Percentiles rank a stretch among this genome's conserved stretches.
Conservation (phyloP, 495 filamentous ascomycete genomes). For the Xanthoparmelia taractica region DNA sequence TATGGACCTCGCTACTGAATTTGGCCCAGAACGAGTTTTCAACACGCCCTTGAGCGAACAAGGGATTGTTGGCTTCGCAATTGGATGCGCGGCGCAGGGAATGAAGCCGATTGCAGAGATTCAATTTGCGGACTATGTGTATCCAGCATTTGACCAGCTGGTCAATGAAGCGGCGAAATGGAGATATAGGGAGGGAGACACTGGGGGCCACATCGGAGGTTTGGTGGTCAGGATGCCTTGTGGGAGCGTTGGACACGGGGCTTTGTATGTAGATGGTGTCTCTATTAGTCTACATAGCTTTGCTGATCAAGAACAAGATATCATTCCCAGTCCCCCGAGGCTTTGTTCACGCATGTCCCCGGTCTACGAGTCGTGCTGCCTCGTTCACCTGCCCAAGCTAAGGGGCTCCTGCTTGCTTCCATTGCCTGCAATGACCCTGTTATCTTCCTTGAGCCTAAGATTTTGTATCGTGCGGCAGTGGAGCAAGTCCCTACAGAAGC, state of each 20-base stretch:
- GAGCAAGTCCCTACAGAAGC: conserved; percentile 83
- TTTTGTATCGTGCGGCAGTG: conserved; percentile 87
- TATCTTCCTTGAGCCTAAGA: conserved; percentile 95
- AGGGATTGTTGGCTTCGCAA: conserved; percentile 89
- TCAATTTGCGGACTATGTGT: conserved; percentile 97
- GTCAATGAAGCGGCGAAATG: conserved; percentile 96
- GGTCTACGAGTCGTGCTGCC: conserved; percentile 87
- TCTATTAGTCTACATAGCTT: conserved; percentile 1
- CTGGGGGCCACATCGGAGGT: conserved; percentile 61
- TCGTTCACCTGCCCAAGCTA: conserved; percentile 82
- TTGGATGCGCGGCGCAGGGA: conserved; percentile 81
- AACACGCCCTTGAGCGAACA: conserved; percentile 94
- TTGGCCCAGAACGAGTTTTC: conserved; percentile 85
- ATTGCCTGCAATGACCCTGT: conserved; percentile 81
- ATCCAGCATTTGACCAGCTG: conserved; percentile 92
- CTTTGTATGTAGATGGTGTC: conserved; percentile 48
- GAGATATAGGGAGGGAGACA: conserved; percentile 73
- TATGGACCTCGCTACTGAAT: conserved; percentile 78
- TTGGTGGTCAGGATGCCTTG: conserved; percentile 91
- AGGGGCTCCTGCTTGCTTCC: conserved; percentile 72
- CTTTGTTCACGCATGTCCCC: conserved; percentile 86
- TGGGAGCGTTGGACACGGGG: conserved; percentile 92
- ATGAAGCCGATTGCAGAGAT: conserved; percentile 94
- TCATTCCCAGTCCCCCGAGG: conserved; percentile 89
- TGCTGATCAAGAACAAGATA: conserved; percentile 46